Evolutionary conservation across 139 green algal species (phyloP).

Genomic region (Coccomyxa sp.): DNA sequence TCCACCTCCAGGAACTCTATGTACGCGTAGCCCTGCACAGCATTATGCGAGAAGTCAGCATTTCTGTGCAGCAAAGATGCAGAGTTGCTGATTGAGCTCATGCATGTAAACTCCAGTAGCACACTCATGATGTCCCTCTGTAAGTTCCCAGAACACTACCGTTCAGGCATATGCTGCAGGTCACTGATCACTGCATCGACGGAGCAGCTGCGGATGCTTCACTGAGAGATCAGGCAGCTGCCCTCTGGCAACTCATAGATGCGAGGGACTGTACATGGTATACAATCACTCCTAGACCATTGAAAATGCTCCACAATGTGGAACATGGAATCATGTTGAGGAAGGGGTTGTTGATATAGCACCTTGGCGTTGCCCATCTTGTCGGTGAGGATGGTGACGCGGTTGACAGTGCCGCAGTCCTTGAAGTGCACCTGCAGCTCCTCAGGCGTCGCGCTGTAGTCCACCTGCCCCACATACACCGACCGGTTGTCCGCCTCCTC

Average conservation of each 20-base stretch:
- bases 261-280: neutral
- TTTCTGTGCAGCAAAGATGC: neutral
- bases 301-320: neutral
- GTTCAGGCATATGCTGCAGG: too few species aligned
- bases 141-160: too few species aligned
- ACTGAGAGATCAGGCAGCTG: neutral
- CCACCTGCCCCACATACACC: conserved; percentile 93
- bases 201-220: neutral
- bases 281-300: neutral
- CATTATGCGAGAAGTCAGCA: neutral
- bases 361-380: conserved; percentile 91
- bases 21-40: conserved; percentile 88
- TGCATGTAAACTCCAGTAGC: neutral
- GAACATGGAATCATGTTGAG: neutral
- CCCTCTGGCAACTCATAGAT: neutral
- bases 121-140: too few species aligned
- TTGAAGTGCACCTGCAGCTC: conserved; percentile 93
- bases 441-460: conserved; percentile 92
- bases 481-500: conserved; percentile 84
- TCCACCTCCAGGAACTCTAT: conserved; percentile 97
- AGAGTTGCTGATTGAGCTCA: neutral
- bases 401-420: conserved; percentile 95
- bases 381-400: conserved; percentile 97
- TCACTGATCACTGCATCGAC: neutral
- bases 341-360: neutral